Evolutionary conservation across 805 yeast genomes (phyloP), one percentile per base, ranked within the genome.

Genomic region (Naumovozyma baii): DNA sequence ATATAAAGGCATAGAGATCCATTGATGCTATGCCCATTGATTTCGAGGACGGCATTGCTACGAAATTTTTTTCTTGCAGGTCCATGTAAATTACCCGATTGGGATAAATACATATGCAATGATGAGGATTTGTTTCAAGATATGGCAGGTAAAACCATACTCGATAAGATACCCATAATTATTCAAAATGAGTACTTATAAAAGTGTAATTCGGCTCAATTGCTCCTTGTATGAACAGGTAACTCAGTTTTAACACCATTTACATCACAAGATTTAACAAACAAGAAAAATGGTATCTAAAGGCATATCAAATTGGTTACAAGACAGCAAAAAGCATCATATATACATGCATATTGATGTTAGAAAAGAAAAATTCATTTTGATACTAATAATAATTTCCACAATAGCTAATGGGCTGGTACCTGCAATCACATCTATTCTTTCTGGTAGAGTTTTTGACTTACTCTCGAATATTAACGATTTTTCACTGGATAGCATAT

Each of bases 361-460:
- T 1, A 31, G 41, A 9, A 46, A 47, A 12, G 69, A 66, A 41
- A 37, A 43, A 3, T 31, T 44, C 2, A 18, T 62, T 1, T 25
- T 64, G 5, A 1, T 41, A 3, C n/a, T 61, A 7, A 70, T 68
- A 2, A 16, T 53, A 0, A 2, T 66, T 0, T 47, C 70, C n/a
- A 71, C 82, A 14, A 46, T 67, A 8, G 46, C 70, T 1, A 66
- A 77, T n/a, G 76, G 87, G 0, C 52, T 73, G 2, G 72, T 73
- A 0, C 74, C 84, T 0, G 78, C 85, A 0, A 67, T 72, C 2
- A 70, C 75, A 15, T 73, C 94, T 0, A 67, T 83, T 3, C 50
- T 87, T 12, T 73, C 80, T 43, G 92, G 94, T 3, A 61, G 71
- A 39, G 68, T 82, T 0, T 83, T 88, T 49, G 59, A 64, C 20